Evolutionary conservation across 352 stramenopile genomes (phyloP).

Genomic region (Pythium aristosporum): DNA sequence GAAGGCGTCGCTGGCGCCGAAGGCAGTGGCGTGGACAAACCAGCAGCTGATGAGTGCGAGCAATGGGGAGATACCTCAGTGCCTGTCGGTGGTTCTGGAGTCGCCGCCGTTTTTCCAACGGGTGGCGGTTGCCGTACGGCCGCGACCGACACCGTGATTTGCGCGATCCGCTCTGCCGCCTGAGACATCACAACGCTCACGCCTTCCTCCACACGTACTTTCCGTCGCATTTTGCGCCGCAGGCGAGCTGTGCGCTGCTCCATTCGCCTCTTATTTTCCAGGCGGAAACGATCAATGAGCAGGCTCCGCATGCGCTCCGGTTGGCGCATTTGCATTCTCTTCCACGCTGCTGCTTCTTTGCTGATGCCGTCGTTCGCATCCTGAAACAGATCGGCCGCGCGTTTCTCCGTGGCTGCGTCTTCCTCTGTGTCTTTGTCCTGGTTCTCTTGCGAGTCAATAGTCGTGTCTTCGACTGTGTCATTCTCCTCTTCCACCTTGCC

Average conservation of each 20-base stretch:
- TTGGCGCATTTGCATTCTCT: background rate
- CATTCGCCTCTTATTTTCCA: slow-evolving; percentile 46
- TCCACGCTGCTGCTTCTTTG: slow-evolving; percentile 8
- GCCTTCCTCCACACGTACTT: slow-evolving; percentile 60
- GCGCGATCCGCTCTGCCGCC: slow-evolving; percentile 35
- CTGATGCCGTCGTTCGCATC: slow-evolving; percentile 21
- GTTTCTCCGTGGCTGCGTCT: background rate
- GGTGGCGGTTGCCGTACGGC: background rate
- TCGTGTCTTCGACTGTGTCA: background rate
- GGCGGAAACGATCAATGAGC: slow-evolving; percentile 52
- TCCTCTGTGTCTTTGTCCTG: background rate
- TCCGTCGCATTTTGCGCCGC: slow-evolving; percentile 57
- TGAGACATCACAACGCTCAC: slow-evolving; percentile 51
- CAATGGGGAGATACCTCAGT: background rate
- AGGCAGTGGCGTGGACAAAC: background rate
- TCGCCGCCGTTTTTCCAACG: background rate
- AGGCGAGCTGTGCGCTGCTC: slow-evolving; percentile 59
- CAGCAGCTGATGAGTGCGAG: background rate
- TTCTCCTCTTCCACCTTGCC: background rate
- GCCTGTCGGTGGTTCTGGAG: background rate
- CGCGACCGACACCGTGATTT: slow-evolving; percentile 25
- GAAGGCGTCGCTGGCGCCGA: background rate
- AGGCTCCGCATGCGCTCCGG: slow-evolving; percentile 23
- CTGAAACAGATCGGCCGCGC: background rate
- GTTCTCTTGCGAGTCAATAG: too few species aligned